Evolutionary conservation across 2,329 filamentous ascomycete species (phyloP), one percentile per base, ranked within the genome.

Genomic region (Colletotrichum chlorophyti): DNA sequence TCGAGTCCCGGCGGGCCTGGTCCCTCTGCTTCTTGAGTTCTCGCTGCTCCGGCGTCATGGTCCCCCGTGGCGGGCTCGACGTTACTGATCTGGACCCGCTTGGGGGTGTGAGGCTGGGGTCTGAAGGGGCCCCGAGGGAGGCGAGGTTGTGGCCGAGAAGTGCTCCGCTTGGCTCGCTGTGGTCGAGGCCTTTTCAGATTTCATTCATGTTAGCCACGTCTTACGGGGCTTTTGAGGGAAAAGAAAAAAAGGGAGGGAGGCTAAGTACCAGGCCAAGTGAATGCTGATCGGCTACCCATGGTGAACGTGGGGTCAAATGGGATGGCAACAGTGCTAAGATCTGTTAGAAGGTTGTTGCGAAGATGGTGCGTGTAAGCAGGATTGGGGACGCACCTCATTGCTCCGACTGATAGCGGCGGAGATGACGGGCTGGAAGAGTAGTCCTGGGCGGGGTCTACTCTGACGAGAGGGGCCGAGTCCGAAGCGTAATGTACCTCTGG

Each of bases 11-110:
- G 55, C 86, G 80, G 40, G 77, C 81, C 64, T 82, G 82, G 63
- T 87, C 84, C 60, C 80, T 78, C 65, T 88, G 84, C 58, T 84
- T 79, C 73, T 85, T 87, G 37, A 87, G 69, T 66, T 86, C 84
- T 62, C 85, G 80, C 69, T 87, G 84, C 67, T 87, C 84, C 6
- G 83, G 74, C 6, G 83, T 84, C 66, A 87, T 76, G 32, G 74
- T 75, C 41, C 73, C 72, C 61, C 80, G 78, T 6, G 84, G 83
- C 23, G 85, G 84, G 71, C 85, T 88, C 19, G 80, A 80, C 34
- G 84, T 85, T 43, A 80, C 72, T 19, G 83, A 85, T 70, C 80
- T 76, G 23, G 82, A 77, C 32, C 72, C 73, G 54, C 72, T 76
- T 21, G 79, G 79, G 31, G 82, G 79, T 19, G 81, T 82, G 43